Conservation (phyloP, 345 rosid genomes). For the Excoecaria cochinchinensis region DNA sequence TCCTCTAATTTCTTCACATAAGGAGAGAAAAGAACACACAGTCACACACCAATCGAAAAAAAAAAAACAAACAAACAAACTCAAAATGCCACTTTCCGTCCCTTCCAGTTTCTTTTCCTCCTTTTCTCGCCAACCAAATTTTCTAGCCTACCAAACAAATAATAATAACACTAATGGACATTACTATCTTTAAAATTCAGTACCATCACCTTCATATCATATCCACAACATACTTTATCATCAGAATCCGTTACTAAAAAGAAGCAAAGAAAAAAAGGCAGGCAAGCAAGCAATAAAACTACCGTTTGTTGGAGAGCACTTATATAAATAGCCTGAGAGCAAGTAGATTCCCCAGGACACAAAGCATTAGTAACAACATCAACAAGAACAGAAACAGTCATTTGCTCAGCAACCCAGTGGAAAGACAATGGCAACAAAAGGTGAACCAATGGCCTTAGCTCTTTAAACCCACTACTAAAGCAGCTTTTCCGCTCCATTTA, state of each 20-base stretch:
- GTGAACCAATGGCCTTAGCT: conserved; percentile 44
- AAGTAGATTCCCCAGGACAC: conserved; percentile 47
- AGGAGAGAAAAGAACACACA: background rate
- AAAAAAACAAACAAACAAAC: background rate
- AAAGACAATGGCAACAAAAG: conserved; percentile 44
- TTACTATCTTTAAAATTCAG: too few relatives aligned
- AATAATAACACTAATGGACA: background rate
- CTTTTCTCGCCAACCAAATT: conserved; percentile 10
- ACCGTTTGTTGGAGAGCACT: conserved; percentile 59
- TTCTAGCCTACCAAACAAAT: background rate
- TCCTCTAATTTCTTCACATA: background rate
- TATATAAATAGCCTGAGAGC: conserved; percentile 50
- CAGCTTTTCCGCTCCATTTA: too few relatives aligned
- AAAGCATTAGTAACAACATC: conserved; percentile 50
- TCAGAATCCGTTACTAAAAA: too few relatives aligned
- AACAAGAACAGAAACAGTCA: conserved; percentile 62
- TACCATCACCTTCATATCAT: too few relatives aligned
- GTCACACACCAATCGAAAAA: background rate
- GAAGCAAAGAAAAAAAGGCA: background rate
- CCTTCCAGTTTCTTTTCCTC: background rate
- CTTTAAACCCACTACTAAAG: conserved; percentile 19
- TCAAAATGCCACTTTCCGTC: background rate
- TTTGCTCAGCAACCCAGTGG: conserved; percentile 56
- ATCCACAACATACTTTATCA: too few relatives aligned
- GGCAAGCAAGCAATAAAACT: background rate